Base-by-base conservation (phyloP, 2,329 filamentous ascomycete genomes). In the Aspergillus fructus region DNA sequence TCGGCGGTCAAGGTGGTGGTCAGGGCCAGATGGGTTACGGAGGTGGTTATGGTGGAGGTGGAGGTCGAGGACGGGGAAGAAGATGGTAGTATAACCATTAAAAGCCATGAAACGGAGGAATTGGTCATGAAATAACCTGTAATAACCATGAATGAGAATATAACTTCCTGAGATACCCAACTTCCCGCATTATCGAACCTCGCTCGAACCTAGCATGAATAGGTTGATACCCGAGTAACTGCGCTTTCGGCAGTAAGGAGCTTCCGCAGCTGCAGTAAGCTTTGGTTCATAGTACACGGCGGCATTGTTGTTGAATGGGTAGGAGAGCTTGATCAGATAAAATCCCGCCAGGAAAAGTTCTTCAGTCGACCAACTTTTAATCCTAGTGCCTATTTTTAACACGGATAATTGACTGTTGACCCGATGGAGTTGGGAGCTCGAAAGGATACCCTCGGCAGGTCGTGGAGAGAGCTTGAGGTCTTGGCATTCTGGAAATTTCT, bases 401-500 rank as follows among this genome's bases (percentile, higher is more conserved):
- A 39, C 4, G 9, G 15, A 21, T 12, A 40, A 15, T 39, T n/a
- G 23, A 17, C 9, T 39, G 27, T 23, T 21, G 41, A 30, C 17
- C 17, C 17, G 17, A 19, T 9, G 27, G 9, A 5, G 30, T 51
- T 21, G 55, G 49, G 15, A 46, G 34, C 27, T 41, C 12, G 30
- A 23, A 37, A 37, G 15, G 23, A 58, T 66, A 65, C 62, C 69
- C 69, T 74, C 72, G 72, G 72, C 66, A 69, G 65, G 34, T 56
- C 53, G 41, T 52, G 56, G 49, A 58, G 62, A 62, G 34, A 68
- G 62, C 64, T 66, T 54, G 57, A 62, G 64, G 73, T 73, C 73
- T 75, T 75, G 73, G 73, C 73, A 74, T 75, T 75, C 73, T 75
- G 73, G 73, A 75, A 75, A 75, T 75, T 75, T 75, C 73, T 75